Evolutionary conservation across 2,329 filamentous ascomycete genomes (phyloP).

Genomic region (Cytospora piceae): DNA sequence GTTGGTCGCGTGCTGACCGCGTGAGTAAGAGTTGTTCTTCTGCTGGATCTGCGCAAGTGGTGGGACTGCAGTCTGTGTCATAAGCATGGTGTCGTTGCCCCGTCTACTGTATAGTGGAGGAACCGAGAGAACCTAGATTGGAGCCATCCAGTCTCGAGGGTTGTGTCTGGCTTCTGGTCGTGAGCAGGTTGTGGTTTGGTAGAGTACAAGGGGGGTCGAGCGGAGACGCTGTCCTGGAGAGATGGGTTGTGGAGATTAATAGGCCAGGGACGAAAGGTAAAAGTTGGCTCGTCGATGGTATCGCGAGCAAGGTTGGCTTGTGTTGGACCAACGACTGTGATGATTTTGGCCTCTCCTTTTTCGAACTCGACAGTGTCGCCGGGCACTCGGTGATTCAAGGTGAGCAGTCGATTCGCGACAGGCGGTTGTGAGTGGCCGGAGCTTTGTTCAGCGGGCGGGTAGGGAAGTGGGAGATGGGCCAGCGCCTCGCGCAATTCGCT

Average conservation of each 20-base stretch:
- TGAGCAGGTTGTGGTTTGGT: background rate
- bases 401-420: slow-evolving; percentile 36
- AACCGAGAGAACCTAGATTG: slow-evolving; percentile 24
- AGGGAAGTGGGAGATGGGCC: slow-evolving; percentile 37
- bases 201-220: slow-evolving; percentile 9
- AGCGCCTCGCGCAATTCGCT: slow-evolving; percentile 39
- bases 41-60: slow-evolving; percentile 50
- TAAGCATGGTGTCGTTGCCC: slow-evolving; percentile 53
- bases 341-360: slow-evolving; percentile 8
- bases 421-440: slow-evolving; percentile 44
- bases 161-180: slow-evolving; percentile 18
- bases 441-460: slow-evolving; percentile 41
- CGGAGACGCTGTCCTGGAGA: slow-evolving; percentile 3
- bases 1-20: slow-evolving; percentile 19
- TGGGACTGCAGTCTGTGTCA: slow-evolving; percentile 54
- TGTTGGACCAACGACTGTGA: slow-evolving; percentile 5
- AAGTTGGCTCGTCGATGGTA: background rate
- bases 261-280: background rate
- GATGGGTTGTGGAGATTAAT: background rate
- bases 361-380: background rate
- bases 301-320: slow-evolving; percentile 1
- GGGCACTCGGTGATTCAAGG: slow-evolving; percentile 34
- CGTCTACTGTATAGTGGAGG: slow-evolving; percentile 10
- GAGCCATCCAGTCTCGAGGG: slow-evolving; percentile 26
- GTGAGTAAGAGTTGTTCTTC: slow-evolving; percentile 33